phyloP scores from a whole-genome alignment of 768 basidiomycete species.

The Chalciporus piperatus region DNA sequence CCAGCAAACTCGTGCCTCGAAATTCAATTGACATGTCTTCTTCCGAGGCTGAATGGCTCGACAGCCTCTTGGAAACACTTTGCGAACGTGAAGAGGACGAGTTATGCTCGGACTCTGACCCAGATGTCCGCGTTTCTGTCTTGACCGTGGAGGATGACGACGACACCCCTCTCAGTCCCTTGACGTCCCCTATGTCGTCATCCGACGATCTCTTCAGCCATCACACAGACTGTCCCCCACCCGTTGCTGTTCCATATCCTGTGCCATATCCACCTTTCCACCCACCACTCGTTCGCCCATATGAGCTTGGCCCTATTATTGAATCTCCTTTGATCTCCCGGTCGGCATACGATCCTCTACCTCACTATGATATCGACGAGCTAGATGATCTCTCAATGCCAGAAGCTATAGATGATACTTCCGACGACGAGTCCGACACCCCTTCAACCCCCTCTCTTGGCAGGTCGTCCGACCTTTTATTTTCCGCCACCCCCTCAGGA shows the following conservation, averaged over 20 bases:
- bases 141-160: slow-evolving; percentile 62
- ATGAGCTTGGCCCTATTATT: slow-evolving; percentile 43
- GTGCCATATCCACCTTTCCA: slow-evolving; percentile 65
- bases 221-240: slow-evolving; percentile 45
- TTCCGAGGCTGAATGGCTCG: slow-evolving; percentile 79
- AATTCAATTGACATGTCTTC: slow-evolving; percentile 34
- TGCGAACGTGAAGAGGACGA: slow-evolving; percentile 72
- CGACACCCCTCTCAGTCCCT: slow-evolving; percentile 50
- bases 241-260: slow-evolving; percentile 54
- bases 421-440: slow-evolving; percentile 81
- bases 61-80: slow-evolving; percentile 73
- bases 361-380: slow-evolving; percentile 63
- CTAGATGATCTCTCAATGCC: slow-evolving; percentile 68
- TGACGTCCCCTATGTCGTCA: slow-evolving; percentile 70
- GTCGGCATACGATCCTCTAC: slow-evolving; percentile 49
- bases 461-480: slow-evolving; percentile 55
- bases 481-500: slow-evolving; percentile 47
- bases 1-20: slow-evolving; percentile 49
- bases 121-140: slow-evolving; percentile 45
- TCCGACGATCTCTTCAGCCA: slow-evolving; percentile 69
- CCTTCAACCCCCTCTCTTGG: slow-evolving; percentile 60
- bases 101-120: slow-evolving; percentile 41
- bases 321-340: slow-evolving; percentile 42
- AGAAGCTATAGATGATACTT: slow-evolving; percentile 80
- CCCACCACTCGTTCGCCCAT: slow-evolving; percentile 54